A percentile compares a stretch with the other conserved stretches of the same genome.
phyloP scores from a whole-genome alignment of 352 stramenopile genomes.

The Achlya hypogyna region DNA sequence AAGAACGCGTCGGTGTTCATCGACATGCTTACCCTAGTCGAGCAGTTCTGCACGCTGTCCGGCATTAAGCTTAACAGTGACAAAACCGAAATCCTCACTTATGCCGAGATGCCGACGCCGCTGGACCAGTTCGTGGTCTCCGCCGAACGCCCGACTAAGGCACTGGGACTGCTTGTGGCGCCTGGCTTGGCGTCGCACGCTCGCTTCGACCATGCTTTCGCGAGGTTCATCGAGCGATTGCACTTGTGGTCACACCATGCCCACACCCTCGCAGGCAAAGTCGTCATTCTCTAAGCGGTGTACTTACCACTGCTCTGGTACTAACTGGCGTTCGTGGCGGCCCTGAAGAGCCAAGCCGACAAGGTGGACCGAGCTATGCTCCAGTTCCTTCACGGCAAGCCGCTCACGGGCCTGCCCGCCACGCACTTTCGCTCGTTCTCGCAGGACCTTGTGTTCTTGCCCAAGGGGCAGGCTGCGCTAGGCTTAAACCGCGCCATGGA shows the following conservation, averaged over 20 bases:
- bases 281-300: not conserved
- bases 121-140: not conserved
- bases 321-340: not conserved
- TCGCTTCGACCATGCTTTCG: conserved; percentile 1
- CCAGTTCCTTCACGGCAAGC: not conserved
- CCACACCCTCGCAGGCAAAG: not conserved
- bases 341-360: too few relatives aligned
- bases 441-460: not conserved
- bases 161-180: not conserved
- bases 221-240: not conserved
- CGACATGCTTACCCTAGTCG: not conserved
- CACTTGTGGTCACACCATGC: not conserved
- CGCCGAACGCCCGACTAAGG: not conserved
- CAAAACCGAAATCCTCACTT: conserved; percentile 10
- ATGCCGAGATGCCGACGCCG: not conserved
- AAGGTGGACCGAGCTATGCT: not conserved
- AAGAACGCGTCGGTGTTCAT: not conserved
- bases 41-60: not conserved
- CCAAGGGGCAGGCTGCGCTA: not conserved
- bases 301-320: conserved; percentile 9
- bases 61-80: not conserved
- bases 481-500: not conserved
- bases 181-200: not conserved
- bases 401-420: not conserved
- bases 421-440: not conserved